Evolutionary conservation across 805 yeast genomes (phyloP), one percentile per base, ranked within the genome.

Genomic region (Cyberlindnera mrakii): DNA sequence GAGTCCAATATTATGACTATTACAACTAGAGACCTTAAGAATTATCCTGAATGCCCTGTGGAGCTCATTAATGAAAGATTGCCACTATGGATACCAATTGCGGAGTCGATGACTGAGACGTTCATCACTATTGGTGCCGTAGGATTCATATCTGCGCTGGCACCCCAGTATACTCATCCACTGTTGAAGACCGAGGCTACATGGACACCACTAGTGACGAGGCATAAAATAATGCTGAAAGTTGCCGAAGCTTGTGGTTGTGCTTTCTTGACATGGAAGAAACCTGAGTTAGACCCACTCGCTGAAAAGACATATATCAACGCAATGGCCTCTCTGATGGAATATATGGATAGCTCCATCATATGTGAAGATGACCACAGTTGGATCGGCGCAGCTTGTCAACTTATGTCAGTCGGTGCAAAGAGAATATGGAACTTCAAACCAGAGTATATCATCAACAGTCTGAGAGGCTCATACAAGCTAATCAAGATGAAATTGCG

Each of bases 171-270:
- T 33, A 64, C 73, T 0, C 72, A 68, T 42, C 63, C 66, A 7
- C 52, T 57, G 14, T 49, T 70, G 6, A 67, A 68, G n/a, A 68
- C 74, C 0, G 62, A 61, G 1, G 60, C 67, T 0, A 64, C 68
- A 2, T 69, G 69, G 47, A 52, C 70, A 1, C 70, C 72, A 1
- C 60, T 61, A 7, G 65, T 66, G 3, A 40, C 5, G 8, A 48
- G 51, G 19, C 67, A 65, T 35, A 48, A 58, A 5, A 53, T 63
- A 3, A 49, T 68, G 43, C 55, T 58, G 40, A 56, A 57, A 14
- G 60, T 70, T 1, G 67, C 67, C 18, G 52, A 57, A 40, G 66
- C 71, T 10, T 68, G 73, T 51, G 75, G 74, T 13, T 68, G 71
- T 8, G 53, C 71, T 0, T 67, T 57, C 46, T 44, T 68, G 25